phyloP scores from a whole-genome alignment of 2,329 filamentous ascomycete species.

The Phoma sp. region DNA sequence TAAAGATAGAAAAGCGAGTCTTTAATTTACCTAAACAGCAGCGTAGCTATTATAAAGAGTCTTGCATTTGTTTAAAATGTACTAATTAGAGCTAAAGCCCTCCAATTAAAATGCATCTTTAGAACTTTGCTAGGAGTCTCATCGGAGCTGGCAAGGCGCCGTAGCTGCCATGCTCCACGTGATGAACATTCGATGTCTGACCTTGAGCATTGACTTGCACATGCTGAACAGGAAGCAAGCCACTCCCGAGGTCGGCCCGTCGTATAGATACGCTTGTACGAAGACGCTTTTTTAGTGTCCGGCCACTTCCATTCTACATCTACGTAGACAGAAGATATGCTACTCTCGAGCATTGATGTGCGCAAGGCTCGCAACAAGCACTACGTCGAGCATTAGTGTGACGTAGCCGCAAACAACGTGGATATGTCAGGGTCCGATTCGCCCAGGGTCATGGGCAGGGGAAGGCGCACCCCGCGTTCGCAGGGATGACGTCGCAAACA shows the following conservation, averaged over 20 bases:
- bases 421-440: slow-evolving; percentile 8
- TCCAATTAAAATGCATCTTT: too few species aligned
- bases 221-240: background rate
- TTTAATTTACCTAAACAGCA: too few species aligned
- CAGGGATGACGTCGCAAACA: slow-evolving; percentile 14
- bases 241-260: background rate
- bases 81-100: too few species aligned
- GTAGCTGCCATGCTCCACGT: too few species aligned
- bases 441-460: slow-evolving; percentile 7
- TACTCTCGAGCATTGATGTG: background rate
- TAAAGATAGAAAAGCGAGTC: too few species aligned
- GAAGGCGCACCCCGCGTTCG: slow-evolving; percentile 9
- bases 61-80: too few species aligned
- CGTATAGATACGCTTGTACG: background rate
- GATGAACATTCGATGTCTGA: too few species aligned
- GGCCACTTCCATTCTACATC: too few species aligned
- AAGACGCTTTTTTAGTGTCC: background rate
- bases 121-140: too few species aligned
- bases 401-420: background rate
- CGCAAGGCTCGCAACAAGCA: slow-evolving; percentile 11
- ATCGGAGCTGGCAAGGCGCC: too few species aligned
- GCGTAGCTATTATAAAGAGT: too few species aligned
- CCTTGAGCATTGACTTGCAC: background rate
- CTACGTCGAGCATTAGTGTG: slow-evolving; percentile 2
- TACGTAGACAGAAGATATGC: background rate